phyloP scores from a whole-genome alignment of 1,284 basidiomycete species.

The Porogramme epimiltina region DNA sequence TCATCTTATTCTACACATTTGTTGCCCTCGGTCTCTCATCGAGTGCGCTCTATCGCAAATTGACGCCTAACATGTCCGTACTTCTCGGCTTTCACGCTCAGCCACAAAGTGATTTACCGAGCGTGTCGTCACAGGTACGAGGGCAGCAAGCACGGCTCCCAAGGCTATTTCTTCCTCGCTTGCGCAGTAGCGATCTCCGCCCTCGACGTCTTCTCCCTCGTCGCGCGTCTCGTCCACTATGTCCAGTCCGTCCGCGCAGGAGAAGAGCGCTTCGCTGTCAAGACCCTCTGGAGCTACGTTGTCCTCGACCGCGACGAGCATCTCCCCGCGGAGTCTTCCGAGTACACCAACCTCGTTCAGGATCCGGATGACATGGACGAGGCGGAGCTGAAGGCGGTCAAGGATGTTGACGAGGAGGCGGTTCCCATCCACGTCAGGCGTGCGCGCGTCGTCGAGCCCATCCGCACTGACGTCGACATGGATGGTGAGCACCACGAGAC shows the following conservation, averaged over 20 bases:
- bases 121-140: conserved; percentile 57
- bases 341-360: conserved; percentile 57
- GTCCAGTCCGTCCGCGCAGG: conserved; percentile 36
- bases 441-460: conserved; percentile 26
- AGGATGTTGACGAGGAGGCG: conserved; percentile 22
- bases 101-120: conserved; percentile 13
- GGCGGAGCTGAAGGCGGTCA: conserved; percentile 36
- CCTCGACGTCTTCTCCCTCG: conserved; percentile 53
- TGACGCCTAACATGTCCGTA: conserved; percentile 79
- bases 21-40: conserved; percentile 60
- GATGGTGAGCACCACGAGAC: conserved; percentile 41
- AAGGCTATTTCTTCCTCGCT: conserved; percentile 54
- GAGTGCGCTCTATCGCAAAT: conserved; percentile 68
- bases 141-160: conserved; percentile 60
- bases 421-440: conserved; percentile 22
- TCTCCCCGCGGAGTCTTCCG: conserved; percentile 24
- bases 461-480: conserved; percentile 34
- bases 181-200: conserved; percentile 58
- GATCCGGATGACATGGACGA: conserved; percentile 56
- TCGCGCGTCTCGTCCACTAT: conserved; percentile 52
- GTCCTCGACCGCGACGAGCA: conserved; percentile 49
- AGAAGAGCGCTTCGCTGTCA: conserved; percentile 46
- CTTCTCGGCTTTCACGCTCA: conserved; percentile 8
- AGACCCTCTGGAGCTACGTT: conserved; percentile 55
- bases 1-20: conserved; percentile 60